A percentile compares a stretch with the other conserved stretches of the same genome.
Evolutionary conservation across 176 grass and related monocot species (phyloP).

Genomic region (Thalia dealbata): DNA sequence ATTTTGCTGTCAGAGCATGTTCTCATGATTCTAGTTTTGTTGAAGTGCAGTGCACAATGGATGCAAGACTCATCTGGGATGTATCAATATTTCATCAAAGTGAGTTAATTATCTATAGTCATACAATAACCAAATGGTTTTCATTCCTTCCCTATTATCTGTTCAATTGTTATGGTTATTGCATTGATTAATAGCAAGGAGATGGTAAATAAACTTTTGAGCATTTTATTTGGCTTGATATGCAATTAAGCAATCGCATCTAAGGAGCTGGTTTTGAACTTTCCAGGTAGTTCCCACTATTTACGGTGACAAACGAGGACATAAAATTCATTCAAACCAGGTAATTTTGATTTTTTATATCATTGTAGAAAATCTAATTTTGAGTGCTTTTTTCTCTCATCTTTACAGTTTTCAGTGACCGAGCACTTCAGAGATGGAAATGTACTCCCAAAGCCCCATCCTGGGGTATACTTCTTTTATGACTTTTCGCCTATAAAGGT

Average conservation of each 20-base stretch:
- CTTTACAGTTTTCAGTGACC: conserved; percentile 77
- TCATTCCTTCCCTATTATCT: neutral
- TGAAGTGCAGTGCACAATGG: conserved; percentile 60
- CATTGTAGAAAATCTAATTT: neutral
- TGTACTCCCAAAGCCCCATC: conserved; percentile 42
- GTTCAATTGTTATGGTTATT: neutral
- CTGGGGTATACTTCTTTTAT: conserved; percentile 83
- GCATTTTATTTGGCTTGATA: neutral
- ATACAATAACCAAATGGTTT: neutral
- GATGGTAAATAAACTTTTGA: neutral
- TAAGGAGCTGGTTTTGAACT: conserved; percentile 5
- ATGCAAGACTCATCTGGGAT: conserved; percentile 66
- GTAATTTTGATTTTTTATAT: conserved; percentile 27
- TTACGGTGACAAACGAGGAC: conserved; percentile 64
- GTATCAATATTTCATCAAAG: conserved; percentile 98
- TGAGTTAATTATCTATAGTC: conserved; percentile 23
- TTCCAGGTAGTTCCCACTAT: conserved; percentile 89
- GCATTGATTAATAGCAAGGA: neutral
- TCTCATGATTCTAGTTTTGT: conserved; percentile 14
- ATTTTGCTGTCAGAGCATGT: neutral
- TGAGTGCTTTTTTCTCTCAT: neutral
- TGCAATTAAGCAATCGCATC: neutral
- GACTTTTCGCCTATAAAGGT: conserved; percentile 99
- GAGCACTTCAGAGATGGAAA: conserved; percentile 89
- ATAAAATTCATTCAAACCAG: conserved; percentile 77